phyloP scores from a whole-genome alignment of 208 protist genomes.

The Wallacemonas sp. region DNA sequence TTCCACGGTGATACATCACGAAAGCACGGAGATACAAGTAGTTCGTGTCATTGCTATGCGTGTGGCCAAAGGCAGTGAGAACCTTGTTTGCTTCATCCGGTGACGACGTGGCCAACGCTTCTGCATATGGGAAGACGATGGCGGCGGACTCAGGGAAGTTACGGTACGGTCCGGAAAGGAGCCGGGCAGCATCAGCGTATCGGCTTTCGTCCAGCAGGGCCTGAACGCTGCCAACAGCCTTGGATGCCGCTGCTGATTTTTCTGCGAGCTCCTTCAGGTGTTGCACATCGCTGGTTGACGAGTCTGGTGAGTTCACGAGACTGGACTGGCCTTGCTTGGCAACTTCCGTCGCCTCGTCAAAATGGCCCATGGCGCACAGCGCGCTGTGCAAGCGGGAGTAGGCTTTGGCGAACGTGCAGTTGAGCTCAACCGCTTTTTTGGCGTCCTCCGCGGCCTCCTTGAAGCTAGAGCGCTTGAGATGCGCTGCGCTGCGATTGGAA shows the following conservation, averaged over 20 bases:
- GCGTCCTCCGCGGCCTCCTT: conserved; percentile 59
- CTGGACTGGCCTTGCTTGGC: conserved; percentile 1
- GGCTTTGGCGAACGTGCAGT: conserved; percentile 79
- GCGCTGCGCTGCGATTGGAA: conserved; percentile 92
- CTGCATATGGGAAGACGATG: conserved; percentile 62
- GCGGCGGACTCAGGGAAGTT: conserved; percentile 62
- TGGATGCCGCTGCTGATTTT: conserved; percentile 36
- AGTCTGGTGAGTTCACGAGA: conserved; percentile 4
- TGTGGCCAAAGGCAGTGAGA: conserved; percentile 42
- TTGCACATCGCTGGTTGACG: conserved; percentile 37
- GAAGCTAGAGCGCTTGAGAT: conserved; percentile 63
- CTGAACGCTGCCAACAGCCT: conserved; percentile 27
- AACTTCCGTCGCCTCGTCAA: conserved; percentile 48
- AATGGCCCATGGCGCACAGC: conserved; percentile 69
- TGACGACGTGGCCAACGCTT: conserved; percentile 37
- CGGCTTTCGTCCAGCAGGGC: conserved; percentile 35
- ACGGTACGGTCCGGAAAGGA: conserved; percentile 21
- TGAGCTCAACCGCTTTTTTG: conserved; percentile 65
- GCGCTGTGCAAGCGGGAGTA: conserved; percentile 86
- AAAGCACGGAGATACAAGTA: conserved; percentile 76
- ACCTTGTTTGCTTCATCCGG: conserved; percentile 58
- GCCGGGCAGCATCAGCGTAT: conserved; percentile 31
- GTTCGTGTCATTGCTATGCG: conserved; percentile 45
- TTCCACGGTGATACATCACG: conserved; percentile 65
- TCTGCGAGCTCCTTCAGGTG: conserved; percentile 44